Evolutionary conservation across 768 basidiomycete genomes (phyloP), one percentile per base, ranked within the genome.

Genomic region (Exsudoporus frostii): DNA sequence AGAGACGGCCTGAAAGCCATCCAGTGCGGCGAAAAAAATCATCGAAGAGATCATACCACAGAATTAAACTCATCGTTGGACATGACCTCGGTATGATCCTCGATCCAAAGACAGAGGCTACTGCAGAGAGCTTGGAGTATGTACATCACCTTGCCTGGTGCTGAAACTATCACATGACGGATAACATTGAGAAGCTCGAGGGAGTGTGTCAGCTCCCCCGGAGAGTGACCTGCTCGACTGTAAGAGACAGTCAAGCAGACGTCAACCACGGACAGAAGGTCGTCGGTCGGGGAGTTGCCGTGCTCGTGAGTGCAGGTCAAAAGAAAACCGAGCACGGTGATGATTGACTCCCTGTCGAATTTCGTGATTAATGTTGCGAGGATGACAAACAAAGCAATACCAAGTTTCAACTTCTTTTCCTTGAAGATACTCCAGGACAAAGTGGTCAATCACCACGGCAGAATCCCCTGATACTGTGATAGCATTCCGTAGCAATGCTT

Each of bases 81-180:
- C 45, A 86, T 68, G 15, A 72, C 53, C 22, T 71, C 67, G 0
- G 57, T 40, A 34, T 72, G 72, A 53, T 85, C 84, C 39, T 71
- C 72, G 20, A 86, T 76, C 85, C 85, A 86, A 29, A 67, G 57
- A 48, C 69, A 71, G 5, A 84, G 57, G 20, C 79, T 65, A 32
- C 70, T 62, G 22, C 73, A 71, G 25, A 80, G 64, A 11, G 54
- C 54, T 15, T 58, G 58, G 9, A 84, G 55, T n/a, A 77, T 60
- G 11, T 58, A 58, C 7, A 76, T 59, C 10, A 76, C 67, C 20
- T 68, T 56, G 0, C 48, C 45, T 4, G 67, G 59, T 1, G 64
- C 57, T 7, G 65, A 66, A 5, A 54, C 38, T 38, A 81, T 64
- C 20, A 75, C 44, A 24, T 64, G 56, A 46, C 71, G 73, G 19